Evolutionary conservation across 768 basidiomycete genomes (phyloP).

Genomic region (Ephemerocybe angulata): DNA sequence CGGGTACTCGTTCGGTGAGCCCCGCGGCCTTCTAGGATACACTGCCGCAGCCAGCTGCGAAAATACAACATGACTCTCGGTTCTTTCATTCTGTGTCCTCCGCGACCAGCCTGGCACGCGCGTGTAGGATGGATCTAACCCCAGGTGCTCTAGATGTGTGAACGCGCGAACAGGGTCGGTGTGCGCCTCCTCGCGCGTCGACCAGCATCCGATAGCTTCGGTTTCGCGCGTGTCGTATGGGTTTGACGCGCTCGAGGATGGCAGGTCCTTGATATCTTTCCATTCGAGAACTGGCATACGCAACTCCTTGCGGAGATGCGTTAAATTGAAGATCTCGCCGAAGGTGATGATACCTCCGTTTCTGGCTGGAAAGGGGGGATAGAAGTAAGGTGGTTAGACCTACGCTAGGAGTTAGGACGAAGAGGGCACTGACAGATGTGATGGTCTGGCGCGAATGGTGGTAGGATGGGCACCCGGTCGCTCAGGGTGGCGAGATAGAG

Average conservation of each 20-base stretch:
- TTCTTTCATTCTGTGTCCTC: not conserved
- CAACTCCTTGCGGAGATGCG: constrained; percentile 2
- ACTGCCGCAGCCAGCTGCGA: constrained; percentile 4
- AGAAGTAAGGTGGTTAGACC: not conserved
- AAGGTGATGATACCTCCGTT: constrained; percentile 9
- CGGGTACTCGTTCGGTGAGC: not conserved
- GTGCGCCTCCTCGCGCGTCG: not conserved
- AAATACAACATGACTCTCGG: constrained; percentile 6
- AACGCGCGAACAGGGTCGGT: not conserved
- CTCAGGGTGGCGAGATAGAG: not conserved
- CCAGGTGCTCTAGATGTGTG: constrained; percentile 2
- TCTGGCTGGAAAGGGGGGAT: not conserved
- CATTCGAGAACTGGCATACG: constrained; percentile 8
- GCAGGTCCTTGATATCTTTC: constrained; percentile 4
- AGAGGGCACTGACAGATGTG: not conserved
- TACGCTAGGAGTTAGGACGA: not conserved
- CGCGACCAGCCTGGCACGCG: not conserved
- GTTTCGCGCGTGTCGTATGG: not conserved
- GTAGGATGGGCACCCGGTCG: constrained; percentile 2
- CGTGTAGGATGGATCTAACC: constrained; percentile 7
- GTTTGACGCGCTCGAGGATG: not conserved
- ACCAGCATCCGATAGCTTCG: constrained; percentile 11
- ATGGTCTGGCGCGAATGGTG: constrained; percentile 3
- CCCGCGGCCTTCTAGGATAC: not conserved
- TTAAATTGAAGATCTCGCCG: constrained; percentile 12